These are phyloP conservation scores for Stevia rebaudiana DNA, from an alignment of 140 eudicot species.

Conservation along the genomic window DNA sequence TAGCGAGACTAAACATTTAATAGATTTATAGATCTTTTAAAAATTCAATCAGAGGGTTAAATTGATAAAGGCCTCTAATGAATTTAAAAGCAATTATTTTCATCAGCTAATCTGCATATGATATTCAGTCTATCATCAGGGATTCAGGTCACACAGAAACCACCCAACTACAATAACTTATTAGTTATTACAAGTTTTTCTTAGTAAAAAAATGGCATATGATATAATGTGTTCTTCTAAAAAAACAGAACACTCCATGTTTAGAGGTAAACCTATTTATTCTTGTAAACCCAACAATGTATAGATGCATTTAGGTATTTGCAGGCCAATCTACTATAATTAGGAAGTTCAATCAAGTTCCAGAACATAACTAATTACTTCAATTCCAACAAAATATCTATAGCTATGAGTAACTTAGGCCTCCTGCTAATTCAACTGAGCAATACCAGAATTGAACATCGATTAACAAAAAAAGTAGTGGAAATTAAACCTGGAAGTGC, in stretches of 20 bases:
- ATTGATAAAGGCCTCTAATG: neutral
- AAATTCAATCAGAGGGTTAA: neutral
- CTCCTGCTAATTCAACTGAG: neutral
- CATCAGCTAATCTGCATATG: neutral
- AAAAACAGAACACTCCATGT: too few species aligned
- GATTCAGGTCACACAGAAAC: too few species aligned
- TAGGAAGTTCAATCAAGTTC: neutral
- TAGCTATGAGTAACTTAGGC: neutral
- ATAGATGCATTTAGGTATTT: too few species aligned
- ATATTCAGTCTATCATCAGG: neutral
- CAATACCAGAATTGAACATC: neutral
- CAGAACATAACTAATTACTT: neutral
- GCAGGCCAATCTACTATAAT: too few species aligned
- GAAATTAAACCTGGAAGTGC: slow-evolving; percentile 67
- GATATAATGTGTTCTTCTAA: too few species aligned
- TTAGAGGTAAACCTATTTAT: too few species aligned
- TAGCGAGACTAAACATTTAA: neutral
- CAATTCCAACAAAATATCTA: neutral
- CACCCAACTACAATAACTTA: too few species aligned
- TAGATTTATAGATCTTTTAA: neutral
- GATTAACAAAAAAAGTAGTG: neutral
- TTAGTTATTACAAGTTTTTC: too few species aligned
- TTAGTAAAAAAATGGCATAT: too few species aligned
- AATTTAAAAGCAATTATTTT: neutral
- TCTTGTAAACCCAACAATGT: too few species aligned